Evolutionary conservation across 2,329 filamentous ascomycete genomes (phyloP), one percentile per base, ranked within the genome.

Genomic region (Dactylellina haptotyla): DNA sequence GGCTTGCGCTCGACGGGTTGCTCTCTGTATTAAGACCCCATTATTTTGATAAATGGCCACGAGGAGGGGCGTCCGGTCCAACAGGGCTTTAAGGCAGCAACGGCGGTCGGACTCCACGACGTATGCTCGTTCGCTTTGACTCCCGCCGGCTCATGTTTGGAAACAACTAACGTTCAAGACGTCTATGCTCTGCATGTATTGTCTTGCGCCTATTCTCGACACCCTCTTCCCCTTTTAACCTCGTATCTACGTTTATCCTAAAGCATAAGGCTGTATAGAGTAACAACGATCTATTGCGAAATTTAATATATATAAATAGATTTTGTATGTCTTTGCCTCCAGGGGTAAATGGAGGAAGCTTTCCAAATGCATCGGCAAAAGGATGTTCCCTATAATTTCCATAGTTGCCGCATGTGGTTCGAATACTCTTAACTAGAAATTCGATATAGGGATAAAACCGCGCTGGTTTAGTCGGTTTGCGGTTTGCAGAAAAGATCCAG

Each of bases 1-100:
- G 61, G 51, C 48, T 65, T 50, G 61, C 48, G n/a, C n/a, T n/a
- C n/a, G n/a, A n/a, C n/a, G n/a, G n/a, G n/a, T n/a, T n/a, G n/a
- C n/a, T n/a, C n/a, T n/a, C 14, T 28, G 25, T 34, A 4, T 53
- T 34, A 34, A 53, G 28, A 53, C 20, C 12, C 6, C 2, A 12
- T 6, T 6, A 6, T 34, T 34, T 6, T 34, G 14, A 34, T 6
- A 34, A 34, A 12, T 12, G 12, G 46, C 46, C 25, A 53, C 9
- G 28, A 37, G 3, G 26, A 48, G 3, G 32, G 26, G 53, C 53
- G 53, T 51, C 53, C n/a, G n/a, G n/a, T n/a, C n/a, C n/a, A 43
- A 67, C 63, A 51, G 20, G 53, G 53, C 53, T 59, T n/a, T 51
- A 59, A 67, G 63, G 63, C 63, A 67, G 63, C 63, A 57, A 45